Evolutionary conservation across 2,329 filamentous ascomycete genomes (phyloP), one percentile per base, ranked within the genome.

Genomic region (Colletotrichum abscissum): DNA sequence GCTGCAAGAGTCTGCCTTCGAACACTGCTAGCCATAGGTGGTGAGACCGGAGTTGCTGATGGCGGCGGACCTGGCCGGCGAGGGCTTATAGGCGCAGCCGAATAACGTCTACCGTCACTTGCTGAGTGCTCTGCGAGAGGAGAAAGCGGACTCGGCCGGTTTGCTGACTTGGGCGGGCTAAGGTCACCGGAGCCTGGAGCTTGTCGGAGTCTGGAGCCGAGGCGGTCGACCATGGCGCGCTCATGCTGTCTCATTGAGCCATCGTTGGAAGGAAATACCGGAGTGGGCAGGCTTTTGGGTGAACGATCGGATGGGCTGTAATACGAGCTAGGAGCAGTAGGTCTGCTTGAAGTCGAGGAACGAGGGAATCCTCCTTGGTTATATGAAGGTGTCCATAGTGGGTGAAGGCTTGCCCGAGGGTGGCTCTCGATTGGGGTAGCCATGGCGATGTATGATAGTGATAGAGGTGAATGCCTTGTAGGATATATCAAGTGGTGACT

Each of bases 161-260:
- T 56, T 19, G 68, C 19, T 4, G 74, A 66, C 28, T 68, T 72
- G 28, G 62, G 42, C 16, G 69, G 74, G 54, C 67, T 73, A 28
- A 69, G 46, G 8, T 73, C 67, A 14, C 73, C 67, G 16, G 74
- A 56, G 12, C 74, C 65, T 19, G 74, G 74, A 54, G 76, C 54
- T 33, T 74, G 75, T 5, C 77, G 77, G 9, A 74, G 74, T 63
- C 76, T 78, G 62, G 78, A 77, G 38, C 82, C 80, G 5, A 84
- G 75, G 33, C 80, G 80, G 46, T 82, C 80, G 12, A 83, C 76
- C 72, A 84, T 75, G 6, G 80, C 79, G 54, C 79, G 79, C 68
- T 84, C 81, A 60, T 83, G 82, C 60, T 78, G 78, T 59, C 80
- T 80, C 79, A 83, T 82, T 8, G 76, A 72, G 2, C 76, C 76